Conservation (phyloP, 768 basidiomycete species). For the Agrocybe chaxingu region DNA sequence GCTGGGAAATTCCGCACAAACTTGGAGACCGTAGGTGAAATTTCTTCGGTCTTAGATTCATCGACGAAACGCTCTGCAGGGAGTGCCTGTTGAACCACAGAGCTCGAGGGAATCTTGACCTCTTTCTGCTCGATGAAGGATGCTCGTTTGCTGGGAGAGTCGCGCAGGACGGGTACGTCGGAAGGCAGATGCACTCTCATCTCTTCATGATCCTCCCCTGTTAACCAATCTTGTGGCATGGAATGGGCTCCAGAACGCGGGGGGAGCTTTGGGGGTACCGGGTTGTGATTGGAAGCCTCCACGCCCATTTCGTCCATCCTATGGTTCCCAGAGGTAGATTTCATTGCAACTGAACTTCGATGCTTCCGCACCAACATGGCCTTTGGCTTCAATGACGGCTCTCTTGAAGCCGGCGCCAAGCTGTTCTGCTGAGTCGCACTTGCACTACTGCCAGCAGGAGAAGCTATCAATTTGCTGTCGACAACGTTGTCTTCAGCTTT, state of each 20-base stretch:
- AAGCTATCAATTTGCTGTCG: background rate
- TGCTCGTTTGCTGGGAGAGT: constrained; percentile 71
- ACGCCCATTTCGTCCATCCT: background rate
- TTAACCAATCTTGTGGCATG: constrained; percentile 65
- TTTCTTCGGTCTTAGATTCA: constrained; percentile 15
- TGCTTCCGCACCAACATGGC: constrained; percentile 51
- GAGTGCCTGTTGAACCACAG: constrained; percentile 33
- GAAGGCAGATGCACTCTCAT: constrained; percentile 15
- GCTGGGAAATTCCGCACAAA: constrained; percentile 35
- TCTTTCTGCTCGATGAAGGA: constrained; percentile 56
- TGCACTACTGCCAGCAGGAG: background rate
- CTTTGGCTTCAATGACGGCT: constrained; percentile 20
- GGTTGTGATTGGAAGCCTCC: background rate
- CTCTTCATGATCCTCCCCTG: constrained; percentile 55
- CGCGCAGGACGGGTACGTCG: constrained; percentile 53
- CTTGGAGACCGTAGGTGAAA: constrained; percentile 35
- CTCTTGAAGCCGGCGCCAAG: background rate
- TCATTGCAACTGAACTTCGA: constrained; percentile 44
- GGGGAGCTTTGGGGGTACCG: constrained; percentile 9
- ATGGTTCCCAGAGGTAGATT: constrained; percentile 21
- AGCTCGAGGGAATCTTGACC: constrained; percentile 35
- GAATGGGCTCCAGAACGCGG: constrained; percentile 8
- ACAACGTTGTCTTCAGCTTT: constrained; percentile 5
- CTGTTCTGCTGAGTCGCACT: background rate
- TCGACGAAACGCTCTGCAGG: constrained; percentile 15